Conservation (phyloP, 164 flowering plant species). For the Saururus chinensis region DNA sequence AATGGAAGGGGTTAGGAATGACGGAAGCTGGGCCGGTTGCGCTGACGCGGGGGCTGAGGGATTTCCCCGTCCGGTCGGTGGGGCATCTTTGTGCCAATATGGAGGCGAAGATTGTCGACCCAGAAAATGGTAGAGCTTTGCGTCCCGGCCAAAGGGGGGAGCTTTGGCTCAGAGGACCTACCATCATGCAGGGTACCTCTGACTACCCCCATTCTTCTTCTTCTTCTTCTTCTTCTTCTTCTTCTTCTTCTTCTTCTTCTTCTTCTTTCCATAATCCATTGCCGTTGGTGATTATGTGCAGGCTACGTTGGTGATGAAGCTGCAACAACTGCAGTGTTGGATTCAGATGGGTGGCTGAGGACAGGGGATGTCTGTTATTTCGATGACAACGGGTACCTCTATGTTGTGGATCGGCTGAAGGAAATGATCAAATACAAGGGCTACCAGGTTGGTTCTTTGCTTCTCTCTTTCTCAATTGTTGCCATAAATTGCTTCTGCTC, state of each 20-base stretch:
- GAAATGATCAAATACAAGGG: constrained; percentile 63
- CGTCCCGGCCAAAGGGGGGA: constrained; percentile 43
- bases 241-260: background rate
- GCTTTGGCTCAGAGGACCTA: constrained; percentile 40
- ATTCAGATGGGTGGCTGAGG: constrained; percentile 46
- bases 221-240: background rate
- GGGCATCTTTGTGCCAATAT: constrained; percentile 31
- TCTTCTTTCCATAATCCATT: background rate
- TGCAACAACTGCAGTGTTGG: constrained; percentile 28
- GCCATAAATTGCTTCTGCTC: too few species aligned
- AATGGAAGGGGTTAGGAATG: constrained; percentile 51
- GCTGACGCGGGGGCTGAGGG: constrained; percentile 22
- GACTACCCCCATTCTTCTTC: background rate
- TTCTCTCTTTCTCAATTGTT: background rate
- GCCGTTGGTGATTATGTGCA: constrained; percentile 4
- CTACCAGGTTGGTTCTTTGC: constrained; percentile 19
- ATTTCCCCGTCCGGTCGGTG: constrained; percentile 17
- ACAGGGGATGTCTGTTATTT: constrained; percentile 62
- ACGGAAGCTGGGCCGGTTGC: constrained; percentile 34
- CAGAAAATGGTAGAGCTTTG: constrained; percentile 23
- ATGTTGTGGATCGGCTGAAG: constrained; percentile 47
- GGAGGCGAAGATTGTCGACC: constrained; percentile 46
- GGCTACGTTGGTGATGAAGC: constrained; percentile 34
- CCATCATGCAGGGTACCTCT: constrained; percentile 29
- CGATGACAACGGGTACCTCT: constrained; percentile 43